These are phyloP conservation scores for Penicillium sp. DNA, from an alignment of 2,329 filamentous ascomycete species.

Conservation along the genomic window DNA sequence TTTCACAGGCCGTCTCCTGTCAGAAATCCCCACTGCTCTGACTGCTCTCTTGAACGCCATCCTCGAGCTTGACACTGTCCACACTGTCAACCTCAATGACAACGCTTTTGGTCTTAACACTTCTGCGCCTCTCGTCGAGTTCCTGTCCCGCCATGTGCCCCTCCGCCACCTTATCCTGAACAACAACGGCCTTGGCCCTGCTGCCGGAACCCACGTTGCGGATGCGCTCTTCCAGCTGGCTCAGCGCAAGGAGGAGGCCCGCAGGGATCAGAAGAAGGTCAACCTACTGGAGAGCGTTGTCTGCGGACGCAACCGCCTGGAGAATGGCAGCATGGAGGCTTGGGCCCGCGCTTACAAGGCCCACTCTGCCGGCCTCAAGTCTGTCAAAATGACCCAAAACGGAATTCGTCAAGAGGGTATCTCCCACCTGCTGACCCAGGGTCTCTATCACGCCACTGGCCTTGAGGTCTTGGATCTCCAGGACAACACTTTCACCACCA, in stretches of 20 bases:
- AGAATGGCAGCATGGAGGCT: conserved; percentile 93
- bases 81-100: conserved; percentile 93
- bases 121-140: conserved; percentile 87
- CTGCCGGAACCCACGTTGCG: conserved; percentile 85
- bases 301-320: conserved; percentile 91
- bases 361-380: conserved; percentile 74
- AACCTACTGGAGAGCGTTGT: conserved; percentile 93
- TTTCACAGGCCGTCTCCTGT: conserved; percentile 90
- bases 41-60: conserved; percentile 82
- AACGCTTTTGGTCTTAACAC: conserved; percentile 98
- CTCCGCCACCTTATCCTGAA: conserved; percentile 94
- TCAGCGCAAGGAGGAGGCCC: conserved; percentile 75
- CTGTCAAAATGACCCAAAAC: conserved; percentile 97
- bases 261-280: conserved; percentile 63
- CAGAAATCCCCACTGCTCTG: conserved; percentile 89
- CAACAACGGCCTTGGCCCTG: conserved; percentile 95
- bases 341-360: conserved; percentile 88
- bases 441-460: conserved; percentile 68
- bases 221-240: conserved; percentile 83
- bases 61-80: conserved; percentile 80
- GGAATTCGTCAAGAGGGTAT: conserved; percentile 95
- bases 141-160: conserved; percentile 83
- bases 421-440: conserved; percentile 74
- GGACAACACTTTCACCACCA: conserved; percentile 92
- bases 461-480: conserved; percentile 85